Evolutionary conservation across 23 red algal genomes (phyloP), one percentile per base, ranked within the genome.

Genomic region (Gracilaria domingensis): DNA sequence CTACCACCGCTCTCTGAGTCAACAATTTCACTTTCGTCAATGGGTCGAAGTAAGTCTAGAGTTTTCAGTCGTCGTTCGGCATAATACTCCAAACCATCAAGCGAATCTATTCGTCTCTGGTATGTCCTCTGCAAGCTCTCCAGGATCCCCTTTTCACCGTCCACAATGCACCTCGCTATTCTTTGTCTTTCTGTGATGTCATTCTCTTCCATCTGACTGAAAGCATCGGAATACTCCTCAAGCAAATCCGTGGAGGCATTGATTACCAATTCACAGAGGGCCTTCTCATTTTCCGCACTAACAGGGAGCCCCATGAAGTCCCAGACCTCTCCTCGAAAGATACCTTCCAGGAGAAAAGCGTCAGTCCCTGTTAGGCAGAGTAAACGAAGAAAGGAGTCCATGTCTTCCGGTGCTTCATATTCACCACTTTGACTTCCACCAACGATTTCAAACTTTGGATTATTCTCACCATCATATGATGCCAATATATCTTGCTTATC

Each of bases 401-500:
- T 69, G 47, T 86, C 73, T 48, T 82, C 76, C 17, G 88, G 87
- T 26, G 89, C 72, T 47, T 37, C 18, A 71, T 82, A 77, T 34
- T 50, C 72, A 33, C 71, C 94, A 20, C 51, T 34, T 35, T 45
- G 36, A 29, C 65, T 73, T 48, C 57, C 69, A 78, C 50, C 82
- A 32, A 79, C n/a, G 23, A 98, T 51, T 25, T 72, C 57, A 91
- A 98, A 98, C 28, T 60, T 28, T 12, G 39, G 54, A 35, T 54
- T 55, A 17, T 14, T 30, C n/a, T 66, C 80, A 38, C 54, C 85
- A 42, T 80, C 92, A 56, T 42, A 38, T 55, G 28, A 26, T 67
- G 93, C 76, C 30, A 98, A 49, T 74, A 96, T 86, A 38, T 98
- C 97, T 9, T 87, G 44, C 80, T 98, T 98, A 66, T 98, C 97